phyloP scores from a whole-genome alignment of 129 eudicot species.

The Arctium lappa region DNA sequence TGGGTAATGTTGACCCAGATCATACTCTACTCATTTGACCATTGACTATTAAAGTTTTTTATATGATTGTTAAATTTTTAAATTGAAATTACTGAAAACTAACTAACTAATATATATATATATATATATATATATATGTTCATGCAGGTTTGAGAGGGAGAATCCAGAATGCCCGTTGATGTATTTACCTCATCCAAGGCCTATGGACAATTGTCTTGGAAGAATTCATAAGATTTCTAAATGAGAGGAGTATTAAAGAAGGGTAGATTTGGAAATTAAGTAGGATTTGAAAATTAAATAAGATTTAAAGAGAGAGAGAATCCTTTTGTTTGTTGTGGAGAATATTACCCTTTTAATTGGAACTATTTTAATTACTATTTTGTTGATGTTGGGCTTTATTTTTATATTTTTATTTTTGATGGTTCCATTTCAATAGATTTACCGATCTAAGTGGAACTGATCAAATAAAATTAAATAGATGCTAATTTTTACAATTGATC shows the following conservation, averaged over 20 bases:
- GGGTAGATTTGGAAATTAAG: conserved; percentile 15
- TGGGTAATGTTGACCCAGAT: neutral
- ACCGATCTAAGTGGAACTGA: too few species aligned
- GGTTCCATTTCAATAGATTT: neutral
- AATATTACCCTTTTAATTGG: neutral
- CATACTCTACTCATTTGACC: neutral
- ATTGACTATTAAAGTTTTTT: neutral
- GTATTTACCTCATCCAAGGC: conserved; percentile 76
- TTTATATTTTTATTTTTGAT: neutral
- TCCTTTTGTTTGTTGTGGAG: neutral
- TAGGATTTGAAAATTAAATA: neutral
- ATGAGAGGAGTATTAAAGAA: neutral
- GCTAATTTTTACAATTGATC: neutral
- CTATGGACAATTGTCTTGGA: conserved; percentile 80
- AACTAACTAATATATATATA: neutral
- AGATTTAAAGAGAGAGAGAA: neutral
- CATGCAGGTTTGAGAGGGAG: conserved; percentile 58
- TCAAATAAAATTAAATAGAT: too few species aligned
- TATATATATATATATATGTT: neutral
- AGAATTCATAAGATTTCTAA: conserved; percentile 42
- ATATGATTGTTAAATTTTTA: too few species aligned
- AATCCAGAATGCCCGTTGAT: conserved; percentile 51
- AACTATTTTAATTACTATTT: neutral
- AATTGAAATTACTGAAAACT: too few species aligned
- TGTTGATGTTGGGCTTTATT: neutral